Evolutionary conservation across 441 rosid species (phyloP), one percentile per base, ranked within the genome.

Genomic region (Cnidoscolus chayamansa): DNA sequence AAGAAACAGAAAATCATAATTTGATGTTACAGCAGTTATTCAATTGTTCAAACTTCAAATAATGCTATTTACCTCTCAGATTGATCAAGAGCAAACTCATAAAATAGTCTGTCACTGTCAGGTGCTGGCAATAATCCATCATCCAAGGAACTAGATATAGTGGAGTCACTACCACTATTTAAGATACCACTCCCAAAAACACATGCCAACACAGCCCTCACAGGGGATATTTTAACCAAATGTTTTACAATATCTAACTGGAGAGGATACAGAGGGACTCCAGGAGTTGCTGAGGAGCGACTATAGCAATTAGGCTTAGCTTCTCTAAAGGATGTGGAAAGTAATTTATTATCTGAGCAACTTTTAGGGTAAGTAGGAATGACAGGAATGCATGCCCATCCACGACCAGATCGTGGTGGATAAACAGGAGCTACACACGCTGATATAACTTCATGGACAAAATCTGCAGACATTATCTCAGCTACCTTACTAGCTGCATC

Each of bases 401-500:
- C 99, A 83, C 82, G 88, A 81, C 98, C 97, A 82, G 98, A 84
- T 63, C 93, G 86, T 63, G 99, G 98, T 72, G 99, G 99, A 81
- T 87, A 95, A 86, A 91, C 97, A 74, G 97, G 99, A 74, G 97
- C 97, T 61, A 93, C 99, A 73, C 99, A 93, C 61, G 99, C 97
- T 73, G 99, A 90, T 79, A 91, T 91, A 66, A 93, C 94, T 84
- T 95, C 99, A 85, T 93, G 98, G 68, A 95, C 97, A 93, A 95
- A 92, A 88, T 91, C 99, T 74, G 96, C 95, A 85, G 84, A 85
- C 98, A 95, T 95, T 59, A 95, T 88, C 72, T 91, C 99, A 48
- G 99, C 99, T 65, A 87, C 97, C 85, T 95, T 95, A 13, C 85
- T 91, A 73, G 99, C 99, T 76, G 99, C 98, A 80, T 95, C 97